phyloP scores from a whole-genome alignment of 805 yeast genomes.

The Suhomyces sp. region DNA sequence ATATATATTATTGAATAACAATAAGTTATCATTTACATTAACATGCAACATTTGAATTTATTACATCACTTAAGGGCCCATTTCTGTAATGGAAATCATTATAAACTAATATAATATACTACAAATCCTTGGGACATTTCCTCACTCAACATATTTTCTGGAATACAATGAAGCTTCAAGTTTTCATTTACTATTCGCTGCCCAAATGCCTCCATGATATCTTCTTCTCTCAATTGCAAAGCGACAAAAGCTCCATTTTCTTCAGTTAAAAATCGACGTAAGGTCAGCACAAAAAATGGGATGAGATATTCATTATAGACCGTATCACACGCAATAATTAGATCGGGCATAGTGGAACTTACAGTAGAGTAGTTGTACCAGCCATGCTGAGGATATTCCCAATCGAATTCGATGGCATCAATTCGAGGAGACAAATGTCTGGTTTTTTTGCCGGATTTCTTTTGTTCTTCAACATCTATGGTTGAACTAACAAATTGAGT shows the following conservation, averaged over 20 bases:
- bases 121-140: constrained; percentile 44
- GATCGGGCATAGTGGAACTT: constrained; percentile 34
- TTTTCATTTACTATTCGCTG: constrained; percentile 24
- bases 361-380: constrained; percentile 17
- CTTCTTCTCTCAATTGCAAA: constrained; percentile 55
- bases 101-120: constrained; percentile 34
- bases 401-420: constrained; percentile 56
- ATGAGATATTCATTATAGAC: constrained; percentile 63
- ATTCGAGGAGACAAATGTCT: constrained; percentile 19
- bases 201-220: constrained; percentile 49
- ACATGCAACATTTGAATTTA: no score
- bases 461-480: neutral
- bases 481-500: constrained; percentile 12
- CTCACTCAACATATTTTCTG: constrained; percentile 26
- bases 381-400: constrained; percentile 53
- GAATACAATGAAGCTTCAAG: constrained; percentile 37
- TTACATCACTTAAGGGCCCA: no score
- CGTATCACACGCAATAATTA: constrained; percentile 62
- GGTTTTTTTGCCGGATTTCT: constrained; percentile 4
- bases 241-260: constrained; percentile 43
- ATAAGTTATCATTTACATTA: no score
- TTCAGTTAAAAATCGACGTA: constrained; percentile 31
- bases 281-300: constrained; percentile 46
- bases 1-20: no score
- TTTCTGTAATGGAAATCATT: no score